phyloP scores from a whole-genome alignment of 108 stramenopile species.

The Phaeodactylum tricornutum region DNA sequence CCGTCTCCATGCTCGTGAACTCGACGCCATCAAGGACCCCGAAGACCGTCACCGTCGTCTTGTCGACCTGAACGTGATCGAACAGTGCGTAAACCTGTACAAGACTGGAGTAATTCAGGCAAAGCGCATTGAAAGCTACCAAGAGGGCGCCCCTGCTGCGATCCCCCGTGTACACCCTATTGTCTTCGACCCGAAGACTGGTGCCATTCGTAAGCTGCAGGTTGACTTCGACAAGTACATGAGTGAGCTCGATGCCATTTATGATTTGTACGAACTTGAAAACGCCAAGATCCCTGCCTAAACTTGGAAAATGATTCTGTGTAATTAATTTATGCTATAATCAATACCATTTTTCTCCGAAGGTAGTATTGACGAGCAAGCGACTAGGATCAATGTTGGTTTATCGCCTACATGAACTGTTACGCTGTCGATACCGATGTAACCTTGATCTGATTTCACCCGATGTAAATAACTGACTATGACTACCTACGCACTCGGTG shows the following conservation, averaged over 20 bases:
- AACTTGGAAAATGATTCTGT: too few species aligned
- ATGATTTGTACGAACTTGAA: neutral
- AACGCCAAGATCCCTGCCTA: too few species aligned
- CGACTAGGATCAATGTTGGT: too few species aligned
- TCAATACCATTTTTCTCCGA: too few species aligned
- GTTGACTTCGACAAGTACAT: slow-evolving; percentile 19
- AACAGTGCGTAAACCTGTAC: slow-evolving; percentile 60
- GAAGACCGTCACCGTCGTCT: slow-evolving; percentile 38
- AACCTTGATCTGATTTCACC: too few species aligned
- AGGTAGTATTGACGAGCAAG: too few species aligned
- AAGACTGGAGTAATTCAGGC: slow-evolving; percentile 35
- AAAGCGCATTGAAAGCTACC: slow-evolving; percentile 8
- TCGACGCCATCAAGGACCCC: slow-evolving; percentile 31
- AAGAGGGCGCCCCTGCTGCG: too few species aligned
- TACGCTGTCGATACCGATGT: too few species aligned
- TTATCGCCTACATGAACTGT: too few species aligned
- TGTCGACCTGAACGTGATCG: slow-evolving; percentile 64
- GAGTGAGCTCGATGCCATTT: neutral
- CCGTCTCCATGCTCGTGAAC: slow-evolving; percentile 42
- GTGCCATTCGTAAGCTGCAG: slow-evolving; percentile 15
- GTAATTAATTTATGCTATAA: too few species aligned
- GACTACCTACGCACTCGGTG: too few species aligned
- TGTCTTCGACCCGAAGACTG: slow-evolving; percentile 40
- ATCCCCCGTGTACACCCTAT: slow-evolving; percentile 24
- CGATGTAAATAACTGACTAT: too few species aligned